Base-by-base conservation (phyloP, 345 rosid genomes). In the Crucihimalaya himalaica region DNA sequence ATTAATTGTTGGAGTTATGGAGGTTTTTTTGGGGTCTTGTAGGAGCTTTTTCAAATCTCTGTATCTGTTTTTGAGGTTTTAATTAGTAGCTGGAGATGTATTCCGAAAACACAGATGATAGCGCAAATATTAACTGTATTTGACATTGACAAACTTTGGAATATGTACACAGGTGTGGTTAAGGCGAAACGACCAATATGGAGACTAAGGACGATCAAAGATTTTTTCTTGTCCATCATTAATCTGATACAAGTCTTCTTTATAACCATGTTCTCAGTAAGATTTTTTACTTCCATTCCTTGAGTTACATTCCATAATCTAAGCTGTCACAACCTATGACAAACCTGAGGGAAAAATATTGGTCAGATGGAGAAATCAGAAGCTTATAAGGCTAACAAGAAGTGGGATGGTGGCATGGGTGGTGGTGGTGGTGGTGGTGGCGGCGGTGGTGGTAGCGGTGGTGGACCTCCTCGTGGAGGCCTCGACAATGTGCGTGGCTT, bases 341-440 rank as follows among this genome's bases (percentile, higher is more conserved):
- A 63, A 11, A 70, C 61, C 13, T 2, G 14, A 27, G 32, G 13
- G 23, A 1, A 8, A 60, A 25, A 34, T 53, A 5, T 47, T 53
- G 1, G 14, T 13, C 76, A 93, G 97, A 91, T 93, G 96, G 97
- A 91, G 75, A 93, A 86, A 76, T 89, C 96, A 0, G 89, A 89
- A 67, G 56, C 85, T 29, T 88, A 86, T 51, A 82, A 85, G 52
- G 70, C 94, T 77, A 72, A 84, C 81, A 89, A 93, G 91, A 91
- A 91, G 80, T 91, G 96, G 92, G 96, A 84, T 76, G 96, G 91
- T 34, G 93, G 94, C 42, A 85, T 21, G 55, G 56, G 89, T 0
- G 93, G 97, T 39, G 97, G 98, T 23, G 87, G 90, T 8, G 97
- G n/a, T n/a, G n/a, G n/a, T n/a, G n/a, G n/a, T n/a, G n/a, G n/a